Conservation (phyloP, 345 rosid species). For the Heritiera littoralis region DNA sequence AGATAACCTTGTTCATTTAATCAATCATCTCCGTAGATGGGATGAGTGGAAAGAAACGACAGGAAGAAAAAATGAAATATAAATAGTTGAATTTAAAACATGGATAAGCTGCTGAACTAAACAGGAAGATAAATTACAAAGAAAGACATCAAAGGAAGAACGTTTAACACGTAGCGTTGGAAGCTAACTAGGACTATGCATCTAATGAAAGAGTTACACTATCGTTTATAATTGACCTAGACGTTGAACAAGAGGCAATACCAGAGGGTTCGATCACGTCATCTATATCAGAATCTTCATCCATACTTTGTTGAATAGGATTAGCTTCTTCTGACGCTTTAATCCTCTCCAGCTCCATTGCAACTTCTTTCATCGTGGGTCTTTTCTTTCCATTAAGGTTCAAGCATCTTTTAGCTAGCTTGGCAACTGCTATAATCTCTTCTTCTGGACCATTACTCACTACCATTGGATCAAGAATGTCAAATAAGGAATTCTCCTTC, state of each 20-base stretch:
- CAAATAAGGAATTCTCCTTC: too few relatives aligned
- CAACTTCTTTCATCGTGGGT: slow-evolving; percentile 4
- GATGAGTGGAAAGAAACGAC: too few relatives aligned
- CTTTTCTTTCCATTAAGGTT: too few relatives aligned
- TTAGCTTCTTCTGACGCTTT: background rate
- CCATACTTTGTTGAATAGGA: background rate
- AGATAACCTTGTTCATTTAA: too few relatives aligned
- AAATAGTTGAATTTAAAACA: background rate
- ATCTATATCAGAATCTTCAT: background rate
- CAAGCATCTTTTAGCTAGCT: too few relatives aligned
- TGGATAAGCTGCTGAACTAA: background rate
- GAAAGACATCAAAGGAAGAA: background rate
- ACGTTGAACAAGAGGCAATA: background rate
- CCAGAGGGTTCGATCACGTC: background rate
- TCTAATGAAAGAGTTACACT: background rate
- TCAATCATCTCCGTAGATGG: too few relatives aligned
- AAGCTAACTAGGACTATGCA: background rate
- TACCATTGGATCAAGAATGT: too few relatives aligned
- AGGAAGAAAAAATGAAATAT: too few relatives aligned
- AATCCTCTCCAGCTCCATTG: background rate
- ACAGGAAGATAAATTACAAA: background rate
- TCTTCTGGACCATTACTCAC: too few relatives aligned
- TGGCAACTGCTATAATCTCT: too few relatives aligned
- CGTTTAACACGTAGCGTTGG: background rate
- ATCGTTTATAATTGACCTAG: background rate